Percentiles rank a stretch among this genome's conserved stretches.
These are phyloP conservation scores for Clarireedia monteithiana DNA, from an alignment of 2,329 filamentous ascomycete genomes.

Conservation along the genomic window DNA sequence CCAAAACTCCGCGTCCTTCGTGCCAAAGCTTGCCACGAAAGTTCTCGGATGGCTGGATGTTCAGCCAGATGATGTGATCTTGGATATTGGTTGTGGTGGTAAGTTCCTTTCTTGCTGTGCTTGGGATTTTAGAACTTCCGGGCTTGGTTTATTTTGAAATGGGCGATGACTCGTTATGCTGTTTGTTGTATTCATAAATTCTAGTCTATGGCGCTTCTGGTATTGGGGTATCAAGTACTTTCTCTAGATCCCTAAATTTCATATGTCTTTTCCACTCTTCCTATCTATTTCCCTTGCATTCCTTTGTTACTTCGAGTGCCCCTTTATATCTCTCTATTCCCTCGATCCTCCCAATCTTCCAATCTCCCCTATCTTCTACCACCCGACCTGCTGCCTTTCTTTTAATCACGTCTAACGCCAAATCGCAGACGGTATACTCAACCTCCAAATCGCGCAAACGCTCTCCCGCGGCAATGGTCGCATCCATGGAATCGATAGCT, in stretches of 20 bases:
- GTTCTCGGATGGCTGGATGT: conserved; percentile 52
- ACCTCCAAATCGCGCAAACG: conserved; percentile 42
- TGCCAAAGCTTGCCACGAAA: conserved; percentile 53
- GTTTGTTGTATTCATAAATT: too few relatives aligned
- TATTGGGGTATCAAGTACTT: too few relatives aligned
- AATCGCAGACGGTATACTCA: conserved; percentile 48
- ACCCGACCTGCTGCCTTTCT: too few relatives aligned
- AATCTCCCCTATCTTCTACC: too few relatives aligned
- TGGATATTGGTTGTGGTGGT: conserved; percentile 60
- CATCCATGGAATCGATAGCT: conserved; percentile 52
- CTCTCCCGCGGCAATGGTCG: conserved; percentile 38
- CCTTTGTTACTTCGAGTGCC: neutral
- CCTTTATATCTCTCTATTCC: neutral
- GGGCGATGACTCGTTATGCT: too few relatives aligned
- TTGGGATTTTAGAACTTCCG: neutral
- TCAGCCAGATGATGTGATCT: conserved; percentile 47
- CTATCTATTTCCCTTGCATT: too few relatives aligned
- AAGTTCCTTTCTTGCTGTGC: conserved; percentile 16
- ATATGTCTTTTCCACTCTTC: too few relatives aligned
- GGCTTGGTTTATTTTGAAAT: too few relatives aligned
- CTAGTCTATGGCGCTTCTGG: too few relatives aligned
- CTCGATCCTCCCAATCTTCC: neutral
- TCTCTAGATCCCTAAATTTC: too few relatives aligned
- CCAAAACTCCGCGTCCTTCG: conserved; percentile 53
- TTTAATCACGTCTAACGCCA: neutral